A percentile compares a stretch with the other conserved stretches of the same genome.
Conservation (phyloP, 441 rosid genomes). For the Viola pubescens region DNA sequence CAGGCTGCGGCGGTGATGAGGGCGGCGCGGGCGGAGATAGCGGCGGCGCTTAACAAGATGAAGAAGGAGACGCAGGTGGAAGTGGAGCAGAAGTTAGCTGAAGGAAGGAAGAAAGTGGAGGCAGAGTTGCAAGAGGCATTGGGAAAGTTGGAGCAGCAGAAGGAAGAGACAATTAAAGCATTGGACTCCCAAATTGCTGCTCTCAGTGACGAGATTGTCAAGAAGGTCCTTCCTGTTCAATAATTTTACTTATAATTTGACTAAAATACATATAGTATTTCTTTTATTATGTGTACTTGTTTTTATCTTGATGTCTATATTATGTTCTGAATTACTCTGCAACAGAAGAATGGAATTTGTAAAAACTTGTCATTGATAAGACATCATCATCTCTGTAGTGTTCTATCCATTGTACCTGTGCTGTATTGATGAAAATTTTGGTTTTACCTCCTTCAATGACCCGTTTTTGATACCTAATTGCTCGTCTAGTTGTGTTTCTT, state of each 20-base stretch:
- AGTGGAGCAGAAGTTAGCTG: constrained; percentile 51
- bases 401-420: too few species aligned
- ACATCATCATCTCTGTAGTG: too few species aligned
- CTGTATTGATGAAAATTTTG: too few species aligned
- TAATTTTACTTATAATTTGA: constrained; percentile 11
- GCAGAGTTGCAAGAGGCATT: constrained; percentile 69
- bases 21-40: constrained; percentile 83
- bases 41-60: constrained; percentile 80
- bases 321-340: background rate
- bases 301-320: background rate
- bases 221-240: constrained; percentile 71
- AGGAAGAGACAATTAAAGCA: constrained; percentile 62
- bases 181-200: constrained; percentile 77
- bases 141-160: constrained; percentile 66
- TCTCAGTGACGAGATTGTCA: constrained; percentile 75
- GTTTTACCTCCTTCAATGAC: too few species aligned
- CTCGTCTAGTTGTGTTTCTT: too few species aligned
- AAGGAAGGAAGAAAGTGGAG: constrained; percentile 70
- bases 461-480: too few species aligned
- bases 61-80: constrained; percentile 84
- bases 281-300: background rate
- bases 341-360: background rate
- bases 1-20: constrained; percentile 70
- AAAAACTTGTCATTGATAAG: too few species aligned
- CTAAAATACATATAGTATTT: background rate